Evolutionary conservation across 2,329 filamentous ascomycete genomes (phyloP).

Genomic region (Cercospora nicotianae): DNA sequence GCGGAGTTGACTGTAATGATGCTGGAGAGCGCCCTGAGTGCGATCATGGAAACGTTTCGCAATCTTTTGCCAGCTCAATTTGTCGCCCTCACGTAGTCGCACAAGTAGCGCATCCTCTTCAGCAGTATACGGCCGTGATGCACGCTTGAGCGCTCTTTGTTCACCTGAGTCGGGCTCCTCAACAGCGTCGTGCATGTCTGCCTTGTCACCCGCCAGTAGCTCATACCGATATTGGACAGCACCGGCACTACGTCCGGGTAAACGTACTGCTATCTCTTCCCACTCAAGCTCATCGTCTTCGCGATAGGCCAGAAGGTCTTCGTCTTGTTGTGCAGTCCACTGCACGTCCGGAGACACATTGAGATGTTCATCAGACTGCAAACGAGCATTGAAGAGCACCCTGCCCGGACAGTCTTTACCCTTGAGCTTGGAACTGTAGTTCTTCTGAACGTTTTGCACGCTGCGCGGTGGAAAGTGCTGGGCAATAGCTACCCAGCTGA

Average conservation of each 20-base stretch:
- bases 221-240: slow-evolving; percentile 27
- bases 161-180: not conserved
- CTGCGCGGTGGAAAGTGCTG: slow-evolving; percentile 24
- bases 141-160: not conserved
- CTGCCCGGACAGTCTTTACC: slow-evolving; percentile 37
- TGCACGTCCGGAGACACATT: not conserved
- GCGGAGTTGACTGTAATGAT: not conserved
- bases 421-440: slow-evolving; percentile 21
- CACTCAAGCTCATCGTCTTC: slow-evolving; percentile 34
- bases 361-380: slow-evolving; percentile 14
- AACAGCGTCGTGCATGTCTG: not conserved
- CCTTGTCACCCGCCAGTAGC: slow-evolving; percentile 14
- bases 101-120: slow-evolving; percentile 18
- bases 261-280: slow-evolving; percentile 25
- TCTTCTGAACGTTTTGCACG: slow-evolving; percentile 27
- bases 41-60: slow-evolving; percentile 5
- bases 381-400: slow-evolving; percentile 22
- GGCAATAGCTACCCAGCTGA: slow-evolving; percentile 14
- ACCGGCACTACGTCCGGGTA: slow-evolving; percentile 21
- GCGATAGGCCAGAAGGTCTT: slow-evolving; percentile 40
- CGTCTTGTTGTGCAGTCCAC: slow-evolving; percentile 40
- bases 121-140: slow-evolving; percentile 3
- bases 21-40: not conserved
- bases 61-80: slow-evolving; percentile 14
- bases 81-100: slow-evolving; percentile 17